Evolutionary conservation across 2,329 filamentous ascomycete species (phyloP), one percentile per base, ranked within the genome.

Genomic region (Scedosporium aurantiacum): DNA sequence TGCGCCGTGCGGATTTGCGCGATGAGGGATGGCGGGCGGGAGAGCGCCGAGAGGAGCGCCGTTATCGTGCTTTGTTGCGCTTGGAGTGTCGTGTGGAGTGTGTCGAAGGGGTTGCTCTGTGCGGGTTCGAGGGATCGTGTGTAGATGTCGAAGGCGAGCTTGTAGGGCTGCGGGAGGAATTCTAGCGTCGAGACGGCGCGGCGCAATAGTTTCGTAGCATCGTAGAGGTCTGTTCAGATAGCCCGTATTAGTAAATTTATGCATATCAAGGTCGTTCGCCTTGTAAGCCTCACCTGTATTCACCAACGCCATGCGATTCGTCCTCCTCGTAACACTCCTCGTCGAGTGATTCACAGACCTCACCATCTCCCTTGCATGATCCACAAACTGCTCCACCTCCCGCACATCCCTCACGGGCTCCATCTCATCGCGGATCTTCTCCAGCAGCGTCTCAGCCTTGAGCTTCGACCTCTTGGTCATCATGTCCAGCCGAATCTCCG

Each of bases 311-410:
- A 93, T 74, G 63, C 83, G 83, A 70, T 94, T 93, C 25, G 88
- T 86, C 62, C 91, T 83, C 62, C 93, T 85, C 45, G 94, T 87
- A 59, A 95, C 84, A 66, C 86, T 90, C 72, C 89, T 90, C 0
- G 89, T 93, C 61, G 90, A 88, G 68, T 88, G 86, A 68, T 92
- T 92, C 63, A 97, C 85, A 65, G 87, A 85, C 58, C 91, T 86
- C 45, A 99, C 87, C 73, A 91, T 92, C 61, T 97, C 93, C 67
- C 91, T 85, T 21, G 93, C 93, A 70, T 96, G 90, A 60, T 91
- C 87, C 60, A 96, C 87, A 72, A 99, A 96, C 67, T 94, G 87
- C 69, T 97, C 93, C 2, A 97, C 91, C 73, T 97, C 93, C 28
- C 86, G 84, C 57, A 93, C 83, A 65, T 94, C 89, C 64, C 88